These are phyloP conservation scores for Epichloe bromicola DNA, from an alignment of 2,329 filamentous ascomycete genomes.

Conservation along the genomic window DNA sequence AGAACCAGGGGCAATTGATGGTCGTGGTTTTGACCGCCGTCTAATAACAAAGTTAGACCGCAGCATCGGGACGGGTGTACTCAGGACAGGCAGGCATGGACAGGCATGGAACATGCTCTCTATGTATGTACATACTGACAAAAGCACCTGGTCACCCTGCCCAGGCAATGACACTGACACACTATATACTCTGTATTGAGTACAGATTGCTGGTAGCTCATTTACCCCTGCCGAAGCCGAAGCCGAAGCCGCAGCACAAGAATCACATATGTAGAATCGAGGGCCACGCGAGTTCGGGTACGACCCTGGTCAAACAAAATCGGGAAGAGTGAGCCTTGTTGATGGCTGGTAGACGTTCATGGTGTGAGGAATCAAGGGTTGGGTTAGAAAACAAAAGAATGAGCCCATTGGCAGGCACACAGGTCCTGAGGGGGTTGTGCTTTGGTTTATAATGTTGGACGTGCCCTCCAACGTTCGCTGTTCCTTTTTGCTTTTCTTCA, in stretches of 20 bases:
- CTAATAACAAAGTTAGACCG: conserved; percentile 1
- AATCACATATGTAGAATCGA: conserved; percentile 5
- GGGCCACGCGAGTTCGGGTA: conserved; percentile 11
- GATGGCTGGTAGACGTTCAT: background rate
- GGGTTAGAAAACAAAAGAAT: background rate
- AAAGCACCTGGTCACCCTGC: background rate
- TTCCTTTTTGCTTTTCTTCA: background rate
- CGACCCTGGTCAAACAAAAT: conserved; percentile 5
- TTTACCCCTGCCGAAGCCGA: background rate
- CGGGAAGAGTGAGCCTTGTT: background rate
- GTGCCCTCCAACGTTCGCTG: conserved; percentile 6
- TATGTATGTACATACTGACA: background rate
- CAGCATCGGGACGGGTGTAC: conserved; percentile 1
- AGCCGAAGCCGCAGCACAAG: background rate
- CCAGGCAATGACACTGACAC: background rate
- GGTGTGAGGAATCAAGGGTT: background rate
- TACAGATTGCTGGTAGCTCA: conserved; percentile 2
- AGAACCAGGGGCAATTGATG: background rate
- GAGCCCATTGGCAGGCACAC: conserved; percentile 3
- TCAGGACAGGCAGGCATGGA: background rate
- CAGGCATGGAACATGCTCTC: background rate
- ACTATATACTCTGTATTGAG: background rate
- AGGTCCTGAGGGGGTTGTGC: background rate
- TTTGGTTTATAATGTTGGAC: conserved; percentile 10
- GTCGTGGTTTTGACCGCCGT: background rate